A percentile compares a stretch with the other conserved stretches of the same genome.
Conservation (phyloP, 371 early-diverging fungal genomes). For the Dentiscutata heterogama region DNA sequence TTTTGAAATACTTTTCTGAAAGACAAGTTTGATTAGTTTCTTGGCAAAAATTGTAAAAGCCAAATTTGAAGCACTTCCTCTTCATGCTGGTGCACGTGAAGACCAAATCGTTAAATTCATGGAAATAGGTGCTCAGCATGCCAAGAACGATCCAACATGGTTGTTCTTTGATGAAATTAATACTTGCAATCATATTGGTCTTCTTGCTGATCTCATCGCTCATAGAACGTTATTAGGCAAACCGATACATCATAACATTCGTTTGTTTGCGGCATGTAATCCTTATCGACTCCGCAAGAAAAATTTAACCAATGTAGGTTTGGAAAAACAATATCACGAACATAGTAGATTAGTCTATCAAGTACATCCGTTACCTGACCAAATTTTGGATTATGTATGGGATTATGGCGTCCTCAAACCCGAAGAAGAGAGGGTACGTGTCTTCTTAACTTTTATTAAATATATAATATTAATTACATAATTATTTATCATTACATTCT, state of each 20-base stretch:
- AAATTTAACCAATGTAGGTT: not conserved
- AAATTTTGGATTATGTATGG: conserved; percentile 47
- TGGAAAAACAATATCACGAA: conserved; percentile 33
- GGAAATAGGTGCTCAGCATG: not conserved
- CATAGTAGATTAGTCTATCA: conserved; percentile 42
- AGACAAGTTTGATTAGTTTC: conserved; percentile 32
- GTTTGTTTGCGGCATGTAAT: conserved; percentile 42
- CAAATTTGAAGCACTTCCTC: not conserved
- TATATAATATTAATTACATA: no score
- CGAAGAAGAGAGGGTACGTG: conserved; percentile 17
- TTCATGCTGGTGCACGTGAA: conserved; percentile 39
- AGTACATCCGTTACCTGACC: conserved; percentile 36
- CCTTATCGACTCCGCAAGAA: conserved; percentile 44
- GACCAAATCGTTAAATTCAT: not conserved
- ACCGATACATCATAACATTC: conserved; percentile 42
- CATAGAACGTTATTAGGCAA: conserved; percentile 29
- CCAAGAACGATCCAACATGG: conserved; percentile 24
- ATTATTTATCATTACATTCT: no score
- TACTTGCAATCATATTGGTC: conserved; percentile 43
- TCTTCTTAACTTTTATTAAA: no score
- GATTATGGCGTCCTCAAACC: conserved; percentile 35
- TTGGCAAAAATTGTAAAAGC: conserved; percentile 12
- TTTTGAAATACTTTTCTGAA: not conserved
- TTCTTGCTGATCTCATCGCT: conserved; percentile 35
- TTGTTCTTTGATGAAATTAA: conserved; percentile 46